Evolutionary conservation across 352 stramenopile genomes (phyloP).

Genomic region (Phytophthora boehmeriae): DNA sequence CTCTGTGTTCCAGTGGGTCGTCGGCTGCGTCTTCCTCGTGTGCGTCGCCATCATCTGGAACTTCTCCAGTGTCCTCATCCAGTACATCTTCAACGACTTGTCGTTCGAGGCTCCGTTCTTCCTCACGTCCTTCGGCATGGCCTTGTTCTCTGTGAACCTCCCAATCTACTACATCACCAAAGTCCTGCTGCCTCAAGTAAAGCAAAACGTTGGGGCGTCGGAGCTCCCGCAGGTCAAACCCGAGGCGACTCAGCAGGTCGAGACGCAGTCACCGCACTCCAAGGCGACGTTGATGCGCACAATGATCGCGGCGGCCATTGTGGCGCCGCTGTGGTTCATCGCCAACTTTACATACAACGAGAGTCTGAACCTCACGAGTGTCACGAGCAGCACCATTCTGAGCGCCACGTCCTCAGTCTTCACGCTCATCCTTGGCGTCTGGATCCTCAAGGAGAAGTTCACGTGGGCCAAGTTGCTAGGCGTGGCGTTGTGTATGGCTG

Average conservation of each 20-base stretch:
- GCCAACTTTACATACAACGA: conserved; percentile 96
- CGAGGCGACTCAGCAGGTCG: conserved; percentile 7
- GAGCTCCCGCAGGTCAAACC: conserved; percentile 30
- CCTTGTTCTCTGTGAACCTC: conserved; percentile 78
- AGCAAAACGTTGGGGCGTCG: conserved; percentile 6
- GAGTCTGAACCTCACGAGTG: conserved; percentile 91
- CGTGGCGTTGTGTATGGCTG: conserved; percentile 88
- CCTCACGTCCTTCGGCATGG: conserved; percentile 82
- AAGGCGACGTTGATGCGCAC: conserved; percentile 40
- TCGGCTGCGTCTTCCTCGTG: conserved; percentile 70
- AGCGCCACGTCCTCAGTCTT: conserved; percentile 94
- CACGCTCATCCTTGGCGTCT: conserved; percentile 91
- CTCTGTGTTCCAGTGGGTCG: conserved; percentile 59
- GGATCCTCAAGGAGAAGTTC: conserved; percentile 84
- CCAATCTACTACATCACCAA: conserved; percentile 71
- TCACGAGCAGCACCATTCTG: conserved; percentile 96
- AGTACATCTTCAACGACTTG: conserved; percentile 89
- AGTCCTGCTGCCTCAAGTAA: conserved; percentile 36
- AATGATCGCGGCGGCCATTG: conserved; percentile 48
- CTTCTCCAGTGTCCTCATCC: conserved; percentile 81
- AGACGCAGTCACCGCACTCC: conserved; percentile 27
- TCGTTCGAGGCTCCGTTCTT: conserved; percentile 85
- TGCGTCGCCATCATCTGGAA: conserved; percentile 80
- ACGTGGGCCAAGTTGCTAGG: conserved; percentile 85
- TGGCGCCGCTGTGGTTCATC: conserved; percentile 95